Evolutionary conservation across 2,329 filamentous ascomycete genomes (phyloP), one percentile per base, ranked within the genome.

Genomic region (Cercospora sp.): DNA sequence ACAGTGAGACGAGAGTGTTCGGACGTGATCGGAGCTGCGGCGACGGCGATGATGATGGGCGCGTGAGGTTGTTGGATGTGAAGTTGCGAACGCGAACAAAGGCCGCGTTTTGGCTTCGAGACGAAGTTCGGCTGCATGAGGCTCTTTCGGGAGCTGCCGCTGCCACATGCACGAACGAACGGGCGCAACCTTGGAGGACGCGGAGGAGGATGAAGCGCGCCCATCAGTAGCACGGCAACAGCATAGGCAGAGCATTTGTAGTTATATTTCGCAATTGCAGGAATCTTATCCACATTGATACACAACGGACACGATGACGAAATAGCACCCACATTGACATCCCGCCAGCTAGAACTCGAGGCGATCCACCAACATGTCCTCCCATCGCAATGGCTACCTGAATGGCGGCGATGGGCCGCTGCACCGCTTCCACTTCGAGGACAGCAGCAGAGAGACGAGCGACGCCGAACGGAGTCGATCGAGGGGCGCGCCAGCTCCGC

Each of bases 371-470:
- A 34, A 24, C 30, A 64, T 64, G 62, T 53, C 62, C 32, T 57
- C 62, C 51, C 40, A 37, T 43, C 62, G 62, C 30, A 64, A 64
- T 43, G 62, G 62, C 63, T 80, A 81, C 71, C 74, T 79, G 37
- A 83, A 82, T 67, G 79, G 79, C 60, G 74, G 79, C 66, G 72
- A 74, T 70, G 74, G 75, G 59, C 78, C 74, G 49, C 70, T 80
- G 18, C 74, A 72, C 10, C 76, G 77, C 61, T 80, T 77, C 71
- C 76, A 79, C 63, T 75, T 77, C 68, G 77, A 79, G 40, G 62
- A 70, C 45, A 77, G 75, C 66, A 79, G 75, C 61, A 72, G 75
- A 30, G 78, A 77, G 58, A 78, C 74, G 28, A 79, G 76, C 65
- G 77, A 76, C 30, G 77, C 79, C 28, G 77, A 78, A 49, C 75